Conservation (phyloP, 345 rosid genomes). For the Eutrema japonicum region DNA sequence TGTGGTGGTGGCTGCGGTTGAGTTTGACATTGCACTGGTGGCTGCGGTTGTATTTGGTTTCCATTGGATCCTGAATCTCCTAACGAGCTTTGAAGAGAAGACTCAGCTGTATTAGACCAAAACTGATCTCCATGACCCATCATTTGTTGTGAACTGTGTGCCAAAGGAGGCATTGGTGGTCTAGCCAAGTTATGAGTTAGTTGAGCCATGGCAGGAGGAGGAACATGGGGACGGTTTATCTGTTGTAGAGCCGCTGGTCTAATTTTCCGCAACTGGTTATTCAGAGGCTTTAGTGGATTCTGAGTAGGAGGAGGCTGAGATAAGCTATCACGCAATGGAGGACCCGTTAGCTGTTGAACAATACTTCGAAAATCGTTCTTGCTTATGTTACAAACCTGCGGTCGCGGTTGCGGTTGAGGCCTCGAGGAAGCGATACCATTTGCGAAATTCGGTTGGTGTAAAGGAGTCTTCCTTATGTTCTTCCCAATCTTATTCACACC, state of each 20-base stretch:
- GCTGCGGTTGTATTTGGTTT: constrained; percentile 39
- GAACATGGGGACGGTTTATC: constrained; percentile 52
- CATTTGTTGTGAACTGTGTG: constrained; percentile 35
- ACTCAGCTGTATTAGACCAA: constrained; percentile 65
- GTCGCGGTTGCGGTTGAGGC: constrained; percentile 77
- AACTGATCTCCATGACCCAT: constrained; percentile 51
- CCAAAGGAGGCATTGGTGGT: constrained; percentile 37
- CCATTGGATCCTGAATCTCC: constrained; percentile 55
- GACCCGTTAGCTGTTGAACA: constrained; percentile 76
- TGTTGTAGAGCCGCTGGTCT: constrained; percentile 65
- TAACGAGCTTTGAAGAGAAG: constrained; percentile 77
- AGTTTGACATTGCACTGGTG: neutral
- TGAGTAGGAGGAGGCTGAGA: constrained; percentile 68
- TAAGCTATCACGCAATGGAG: constrained; percentile 62
- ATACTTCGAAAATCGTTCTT: constrained; percentile 72
- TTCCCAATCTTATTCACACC: constrained; percentile 79
- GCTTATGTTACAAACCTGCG: constrained; percentile 80
- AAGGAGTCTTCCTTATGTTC: constrained; percentile 71
- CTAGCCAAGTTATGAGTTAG: constrained; percentile 12
- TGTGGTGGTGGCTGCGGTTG: constrained; percentile 33
- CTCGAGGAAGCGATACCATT: constrained; percentile 57
- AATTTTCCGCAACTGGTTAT: constrained; percentile 65
- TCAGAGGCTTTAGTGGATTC: constrained; percentile 65
- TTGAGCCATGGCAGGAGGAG: constrained; percentile 36
- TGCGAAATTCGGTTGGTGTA: constrained; percentile 63